These are phyloP conservation scores for Tetrastigma voinierianum DNA, from an alignment of 164 flowering plant genomes.

Conservation along the genomic window DNA sequence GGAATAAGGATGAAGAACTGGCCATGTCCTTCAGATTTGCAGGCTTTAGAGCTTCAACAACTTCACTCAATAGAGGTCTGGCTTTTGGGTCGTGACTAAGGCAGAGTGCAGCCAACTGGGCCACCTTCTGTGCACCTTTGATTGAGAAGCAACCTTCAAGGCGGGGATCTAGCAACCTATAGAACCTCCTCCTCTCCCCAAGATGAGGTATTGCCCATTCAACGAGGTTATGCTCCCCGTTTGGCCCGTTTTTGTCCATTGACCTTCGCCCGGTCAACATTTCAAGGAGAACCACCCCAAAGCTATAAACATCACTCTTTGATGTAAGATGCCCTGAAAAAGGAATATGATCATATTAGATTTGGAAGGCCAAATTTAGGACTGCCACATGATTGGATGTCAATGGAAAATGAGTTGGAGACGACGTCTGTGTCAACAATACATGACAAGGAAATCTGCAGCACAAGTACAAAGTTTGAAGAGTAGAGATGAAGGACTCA, in stretches of 20 bases:
- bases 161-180: slow-evolving; percentile 27
- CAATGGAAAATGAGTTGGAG: too few species aligned
- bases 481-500: too few species aligned
- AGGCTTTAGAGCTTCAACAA: slow-evolving; percentile 30
- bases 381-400: neutral
- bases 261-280: slow-evolving; percentile 34
- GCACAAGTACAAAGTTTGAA: too few species aligned
- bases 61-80: slow-evolving; percentile 38
- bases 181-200: slow-evolving; percentile 25
- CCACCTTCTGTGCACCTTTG: slow-evolving; percentile 29
- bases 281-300: slow-evolving; percentile 37
- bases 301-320: slow-evolving; percentile 37
- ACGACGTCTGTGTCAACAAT: too few species aligned
- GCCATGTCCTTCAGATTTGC: slow-evolving; percentile 31
- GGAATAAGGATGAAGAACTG: slow-evolving; percentile 27
- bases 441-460: too few species aligned
- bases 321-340: slow-evolving; percentile 34
- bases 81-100: slow-evolving; percentile 29
- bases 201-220: slow-evolving; percentile 37
- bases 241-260: slow-evolving; percentile 31
- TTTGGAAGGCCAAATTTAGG: neutral
- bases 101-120: slow-evolving; percentile 28
- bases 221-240: slow-evolving; percentile 32
- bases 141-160: slow-evolving; percentile 37
- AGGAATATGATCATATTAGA: neutral